Conservation (phyloP, 1,139 yeast genomes). For the Blastobotrys persicus region DNA sequence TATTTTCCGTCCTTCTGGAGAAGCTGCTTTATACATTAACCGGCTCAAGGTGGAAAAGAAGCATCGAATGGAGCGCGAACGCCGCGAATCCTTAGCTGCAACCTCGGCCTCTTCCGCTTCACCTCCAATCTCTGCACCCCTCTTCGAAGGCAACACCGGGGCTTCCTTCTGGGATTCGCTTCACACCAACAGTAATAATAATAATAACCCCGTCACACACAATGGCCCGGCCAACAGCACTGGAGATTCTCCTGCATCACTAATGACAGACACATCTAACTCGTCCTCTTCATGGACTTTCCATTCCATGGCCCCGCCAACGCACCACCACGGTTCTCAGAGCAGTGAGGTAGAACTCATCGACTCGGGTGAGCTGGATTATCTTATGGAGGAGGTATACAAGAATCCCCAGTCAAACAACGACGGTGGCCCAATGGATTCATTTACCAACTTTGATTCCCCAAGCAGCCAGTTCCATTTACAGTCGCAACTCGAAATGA, state of each 20-base stretch:
- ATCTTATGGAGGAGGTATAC: constrained; percentile 23
- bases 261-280: constrained; percentile 15
- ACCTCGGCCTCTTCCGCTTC: constrained; percentile 1
- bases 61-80: constrained; percentile 25
- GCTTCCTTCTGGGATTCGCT: constrained; percentile 6
- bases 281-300: constrained; percentile 8
- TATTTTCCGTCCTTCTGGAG: constrained; percentile 35
- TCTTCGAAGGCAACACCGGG: constrained; percentile 6
- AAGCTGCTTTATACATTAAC: constrained; percentile 34
- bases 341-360: constrained; percentile 18
- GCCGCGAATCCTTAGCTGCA: constrained; percentile 22
- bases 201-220: neutral
- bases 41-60: constrained; percentile 27
- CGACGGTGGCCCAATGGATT: constrained; percentile 22
- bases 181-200: constrained; percentile 3
- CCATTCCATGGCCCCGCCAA: constrained; percentile 11
- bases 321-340: neutral
- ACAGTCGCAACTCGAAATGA: constrained; percentile 1
- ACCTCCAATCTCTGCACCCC: constrained; percentile 5
- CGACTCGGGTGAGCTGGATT: constrained; percentile 25
- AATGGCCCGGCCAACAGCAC: constrained; percentile 5
- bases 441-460: constrained; percentile 17
- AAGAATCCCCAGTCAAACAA: neutral
- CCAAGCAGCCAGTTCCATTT: constrained; percentile 8
- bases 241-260: constrained; percentile 18